Conservation (phyloP, 2,329 filamentous ascomycete species). For the Cladorrhinum sp. region DNA sequence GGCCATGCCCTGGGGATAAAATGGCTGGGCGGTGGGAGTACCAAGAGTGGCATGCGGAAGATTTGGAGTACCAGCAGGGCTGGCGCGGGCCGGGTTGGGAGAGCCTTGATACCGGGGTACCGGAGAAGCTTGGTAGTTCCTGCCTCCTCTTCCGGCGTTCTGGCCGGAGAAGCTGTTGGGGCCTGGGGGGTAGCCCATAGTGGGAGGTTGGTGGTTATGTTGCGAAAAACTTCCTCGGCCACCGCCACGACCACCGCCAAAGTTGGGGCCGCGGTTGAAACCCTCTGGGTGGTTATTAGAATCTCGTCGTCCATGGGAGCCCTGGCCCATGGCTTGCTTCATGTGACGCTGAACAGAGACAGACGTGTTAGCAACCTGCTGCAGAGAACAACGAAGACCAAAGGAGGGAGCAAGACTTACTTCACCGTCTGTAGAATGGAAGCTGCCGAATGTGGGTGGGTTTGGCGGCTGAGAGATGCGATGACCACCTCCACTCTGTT, state of each 20-base stretch:
- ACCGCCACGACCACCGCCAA: conserved; percentile 60
- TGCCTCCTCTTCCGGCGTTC: conserved; percentile 48
- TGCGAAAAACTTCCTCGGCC: conserved; percentile 55
- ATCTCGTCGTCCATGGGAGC: conserved; percentile 70
- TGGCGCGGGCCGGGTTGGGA: conserved; percentile 60
- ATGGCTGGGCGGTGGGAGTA: not conserved
- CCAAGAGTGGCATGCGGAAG: conserved; percentile 35
- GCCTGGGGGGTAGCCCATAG: conserved; percentile 41
- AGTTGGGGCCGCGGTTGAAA: conserved; percentile 57
- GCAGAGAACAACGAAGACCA: not conserved
- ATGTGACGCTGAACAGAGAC: conserved; percentile 58
- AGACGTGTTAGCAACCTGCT: not conserved
- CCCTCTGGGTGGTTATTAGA: conserved; percentile 56
- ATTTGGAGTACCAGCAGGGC: conserved; percentile 63
- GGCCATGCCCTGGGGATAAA: conserved; percentile 44
- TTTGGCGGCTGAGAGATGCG: conserved; percentile 71
- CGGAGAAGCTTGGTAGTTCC: conserved; percentile 46
- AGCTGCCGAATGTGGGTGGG: conserved; percentile 80
- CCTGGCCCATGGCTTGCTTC: conserved; percentile 62
- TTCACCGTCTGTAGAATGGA: conserved; percentile 74
- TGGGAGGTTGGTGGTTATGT: conserved; percentile 43
- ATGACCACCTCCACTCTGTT: conserved; percentile 80
- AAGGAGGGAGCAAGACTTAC: conserved; percentile 53
- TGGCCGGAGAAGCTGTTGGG: conserved; percentile 38
- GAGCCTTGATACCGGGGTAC: conserved; percentile 52